Conservation (phyloP, 192 early-diverging fungal genomes). For the Coemansia sp. region DNA sequence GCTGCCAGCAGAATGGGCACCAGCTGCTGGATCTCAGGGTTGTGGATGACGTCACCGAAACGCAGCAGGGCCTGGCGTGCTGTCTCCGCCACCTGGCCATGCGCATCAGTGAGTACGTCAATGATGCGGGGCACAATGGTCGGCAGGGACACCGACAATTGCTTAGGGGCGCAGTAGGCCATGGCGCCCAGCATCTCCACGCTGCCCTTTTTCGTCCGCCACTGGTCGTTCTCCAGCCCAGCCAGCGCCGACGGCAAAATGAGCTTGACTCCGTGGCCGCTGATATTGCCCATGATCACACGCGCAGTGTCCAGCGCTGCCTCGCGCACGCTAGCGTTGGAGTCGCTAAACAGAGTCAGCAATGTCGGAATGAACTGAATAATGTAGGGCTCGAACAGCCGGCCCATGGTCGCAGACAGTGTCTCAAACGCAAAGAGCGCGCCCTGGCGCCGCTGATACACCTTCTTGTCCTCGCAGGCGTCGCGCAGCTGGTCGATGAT, state of each 20-base stretch:
- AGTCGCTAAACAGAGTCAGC: constrained; percentile 86
- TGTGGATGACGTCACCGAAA: constrained; percentile 97
- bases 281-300: constrained; percentile 94
- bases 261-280: constrained; percentile 95
- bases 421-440: constrained; percentile 95
- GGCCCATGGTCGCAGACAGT: constrained; percentile 78
- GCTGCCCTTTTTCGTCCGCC: constrained; percentile 97
- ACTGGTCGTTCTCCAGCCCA: constrained; percentile 88
- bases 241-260: constrained; percentile 87
- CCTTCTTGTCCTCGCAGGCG: constrained; percentile 70
- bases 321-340: constrained; percentile 81
- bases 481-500: constrained; percentile 80
- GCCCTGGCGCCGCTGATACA: constrained; percentile 80
- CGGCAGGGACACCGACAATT: constrained; percentile 88
- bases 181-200: constrained; percentile 94
- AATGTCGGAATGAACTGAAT: constrained; percentile 92
- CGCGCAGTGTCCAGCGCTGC: constrained; percentile 88
- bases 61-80: constrained; percentile 80
- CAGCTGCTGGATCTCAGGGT: constrained; percentile 94
- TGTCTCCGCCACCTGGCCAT: constrained; percentile 85
- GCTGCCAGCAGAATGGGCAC: constrained; percentile 87
- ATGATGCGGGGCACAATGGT: constrained; percentile 90
- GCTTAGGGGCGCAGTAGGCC: constrained; percentile 96
- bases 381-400: constrained; percentile 96
- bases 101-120: constrained; percentile 92